Conservation (phyloP, 2,329 filamentous ascomycete genomes). For the Verticillium isaacii region DNA sequence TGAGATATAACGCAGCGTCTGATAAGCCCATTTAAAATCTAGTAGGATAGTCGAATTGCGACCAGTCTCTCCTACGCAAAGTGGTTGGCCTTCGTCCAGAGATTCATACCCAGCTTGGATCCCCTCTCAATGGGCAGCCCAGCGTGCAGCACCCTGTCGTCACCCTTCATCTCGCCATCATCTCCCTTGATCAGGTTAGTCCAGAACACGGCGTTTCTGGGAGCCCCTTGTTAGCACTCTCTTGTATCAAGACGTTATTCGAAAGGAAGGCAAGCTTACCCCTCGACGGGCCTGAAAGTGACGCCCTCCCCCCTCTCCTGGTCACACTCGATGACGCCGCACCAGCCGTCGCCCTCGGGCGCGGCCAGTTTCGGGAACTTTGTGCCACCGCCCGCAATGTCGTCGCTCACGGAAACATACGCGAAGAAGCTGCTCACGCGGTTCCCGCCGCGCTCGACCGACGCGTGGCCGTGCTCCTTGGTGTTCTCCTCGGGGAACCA, state of each 20-base stretch:
- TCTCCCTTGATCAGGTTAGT: conserved; percentile 29
- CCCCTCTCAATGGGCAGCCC: conserved; percentile 33
- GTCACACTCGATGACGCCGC: conserved; percentile 32
- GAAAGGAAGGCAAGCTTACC: neutral
- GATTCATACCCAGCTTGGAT: conserved; percentile 36
- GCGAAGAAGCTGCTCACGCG: conserved; percentile 33
- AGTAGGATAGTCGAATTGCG: neutral
- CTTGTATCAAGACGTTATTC: neutral
- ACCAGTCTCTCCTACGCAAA: neutral
- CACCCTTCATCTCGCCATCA: conserved; percentile 16
- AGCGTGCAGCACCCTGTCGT: conserved; percentile 32
- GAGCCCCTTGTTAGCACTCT: conserved; percentile 2
- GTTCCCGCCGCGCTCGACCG: conserved; percentile 28
- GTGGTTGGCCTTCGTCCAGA: conserved; percentile 29
- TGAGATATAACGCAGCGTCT: neutral
- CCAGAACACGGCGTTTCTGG: conserved; percentile 34
- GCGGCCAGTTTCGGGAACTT: conserved; percentile 32
- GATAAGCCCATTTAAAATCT: neutral
- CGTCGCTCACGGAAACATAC: conserved; percentile 28
- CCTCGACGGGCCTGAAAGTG: conserved; percentile 29
- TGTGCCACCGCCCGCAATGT: conserved; percentile 33
- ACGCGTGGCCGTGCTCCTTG: conserved; percentile 11
- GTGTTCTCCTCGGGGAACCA: conserved; percentile 30
- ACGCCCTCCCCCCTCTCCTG: conserved; percentile 32
- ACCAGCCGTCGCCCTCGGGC: conserved; percentile 30